A percentile compares a stretch with the other conserved stretches of the same genome.
Evolutionary conservation across 371 early-diverging fungal species (phyloP).

Genomic region (Saksenaea vasiformis): DNA sequence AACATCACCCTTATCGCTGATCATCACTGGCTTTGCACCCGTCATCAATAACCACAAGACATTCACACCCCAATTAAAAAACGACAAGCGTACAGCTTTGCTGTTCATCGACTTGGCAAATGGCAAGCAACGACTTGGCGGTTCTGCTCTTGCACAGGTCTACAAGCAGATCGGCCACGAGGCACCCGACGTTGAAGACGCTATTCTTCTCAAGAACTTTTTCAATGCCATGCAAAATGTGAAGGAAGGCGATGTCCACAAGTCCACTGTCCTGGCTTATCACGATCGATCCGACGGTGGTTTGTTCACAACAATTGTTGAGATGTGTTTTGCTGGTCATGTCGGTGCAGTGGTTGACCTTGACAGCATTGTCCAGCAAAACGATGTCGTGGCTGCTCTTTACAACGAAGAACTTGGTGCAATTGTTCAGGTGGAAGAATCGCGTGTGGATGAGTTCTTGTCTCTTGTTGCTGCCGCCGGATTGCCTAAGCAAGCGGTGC

Average conservation of each 20-base stretch:
- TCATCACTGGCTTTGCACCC: conserved; percentile 91
- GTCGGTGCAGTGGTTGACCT: conserved; percentile 76
- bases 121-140: conserved; percentile 89
- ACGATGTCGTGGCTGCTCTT: conserved; percentile 67
- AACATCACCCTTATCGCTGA: conserved; percentile 86
- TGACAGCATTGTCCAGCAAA: conserved; percentile 42
- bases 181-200: conserved; percentile 87
- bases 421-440: conserved; percentile 81
- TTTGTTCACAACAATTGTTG: conserved; percentile 82
- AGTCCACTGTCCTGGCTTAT: conserved; percentile 81
- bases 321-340: conserved; percentile 96
- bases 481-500: conserved; percentile 58
- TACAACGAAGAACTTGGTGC: conserved; percentile 97
- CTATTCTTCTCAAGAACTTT: conserved; percentile 69
- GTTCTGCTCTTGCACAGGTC: conserved; percentile 91
- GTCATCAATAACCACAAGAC: conserved; percentile 84
- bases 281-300: conserved; percentile 98
- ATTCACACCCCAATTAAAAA: conserved; percentile 83
- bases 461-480: conserved; percentile 52
- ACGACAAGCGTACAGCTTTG: conserved; percentile 58
- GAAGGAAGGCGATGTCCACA: conserved; percentile 36
- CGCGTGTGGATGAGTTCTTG: conserved; percentile 59
- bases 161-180: conserved; percentile 83
- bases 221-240: conserved; percentile 74
- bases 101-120: conserved; percentile 83